Evolutionary conservation across 1,284 basidiomycete genomes (phyloP), one percentile per base, ranked within the genome.

Genomic region (Ustilago hordei): DNA sequence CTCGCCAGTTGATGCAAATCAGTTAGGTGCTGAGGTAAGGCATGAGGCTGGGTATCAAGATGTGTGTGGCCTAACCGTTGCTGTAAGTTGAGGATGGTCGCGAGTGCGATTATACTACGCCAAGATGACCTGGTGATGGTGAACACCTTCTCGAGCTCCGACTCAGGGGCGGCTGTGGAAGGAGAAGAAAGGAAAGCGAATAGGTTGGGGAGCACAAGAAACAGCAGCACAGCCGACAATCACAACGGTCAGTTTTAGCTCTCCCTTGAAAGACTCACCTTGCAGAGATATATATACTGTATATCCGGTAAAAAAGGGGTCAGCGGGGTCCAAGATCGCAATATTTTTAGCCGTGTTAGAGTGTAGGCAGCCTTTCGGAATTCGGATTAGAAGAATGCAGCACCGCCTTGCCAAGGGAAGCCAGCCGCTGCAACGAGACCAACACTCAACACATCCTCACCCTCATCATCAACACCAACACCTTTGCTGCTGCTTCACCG

Each of bases 11-110:
- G 47, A 34, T 23, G 47, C 38, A 3, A 8, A 48, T 13, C 12
- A 32, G 17, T 53, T 55, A 55, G 12, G 31, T 32, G 38, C 17
- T 55, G 60, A 31, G 23, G 11, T 34, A n/a, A 17, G 19, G 50
- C 65, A 68, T 68, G 4, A 43, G 31, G 28, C 41, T 32, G 48
- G 31, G 43, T 45, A 45, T 45, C n/a, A 8, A 45, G 39, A 15
- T 8, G 17, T 45, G 7, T 45, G n/a, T 45, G n/a, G 19, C n/a
- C 19, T 11, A 19, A 19, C 43, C 19, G 43, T 11, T 45, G 43
- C 19, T 45, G 43, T 45, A 17, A 45, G 43, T 19, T 5, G 11
- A 19, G 43, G n/a, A n/a, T 45, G 43, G n/a, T 19, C 8, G 43
- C 8, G 4, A 15, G n/a, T 43, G n/a, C 43, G n/a, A 45, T 8